Evolutionary conservation across 164 flowering plant species (phyloP), one percentile per base, ranked within the genome.

Genomic region (Piper betle): DNA sequence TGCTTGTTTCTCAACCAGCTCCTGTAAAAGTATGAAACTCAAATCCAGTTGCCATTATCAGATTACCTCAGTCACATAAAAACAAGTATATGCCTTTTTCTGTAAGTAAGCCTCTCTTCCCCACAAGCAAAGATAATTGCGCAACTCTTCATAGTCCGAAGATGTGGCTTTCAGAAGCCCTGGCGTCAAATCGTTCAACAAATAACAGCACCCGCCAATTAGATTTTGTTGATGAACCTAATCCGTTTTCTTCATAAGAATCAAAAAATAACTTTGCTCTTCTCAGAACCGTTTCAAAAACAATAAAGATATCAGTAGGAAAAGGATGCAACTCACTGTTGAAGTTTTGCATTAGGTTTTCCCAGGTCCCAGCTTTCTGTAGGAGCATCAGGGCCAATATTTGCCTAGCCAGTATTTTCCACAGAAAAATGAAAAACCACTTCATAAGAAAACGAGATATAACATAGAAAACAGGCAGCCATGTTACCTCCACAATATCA

Each of bases 61-160:
- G 13, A 10, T 25, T 4, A 62, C 12, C 46, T 20, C 46, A n/a
- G 19, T 38, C 39, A 52, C 37, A 16, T 11, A 16, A 58, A 55
- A 58, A 55, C 17, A 17, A 52, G 46, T 62, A 68, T 82, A 43
- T 19, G 90, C 99, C 87, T 83, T 83, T 80, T 93, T 93, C 80
- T 86, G 84, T 60, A 88, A 62, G 74, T 93, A 93, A 62, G 97
- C 97, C 75, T 93, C 96, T 40, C 91, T 84, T 37, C 96, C 99
- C 60, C 94, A 82, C 57, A 64, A 67, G 52, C 68, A 91, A 68
- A 93, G 94, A 74, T 88, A 88, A 55, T 80, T 81, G 55, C 67
- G 77, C 69, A 93, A 69, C 40, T 85, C 90, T 64, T 82, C 88
- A 61, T 88, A 90, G 64, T 63, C 80, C 66, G 92, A 77, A 74